A percentile compares a stretch with the other conserved stretches of the same genome.
Evolutionary conservation across 495 filamentous ascomycete species (phyloP).

Genomic region (Rusavskia elegans): DNA sequence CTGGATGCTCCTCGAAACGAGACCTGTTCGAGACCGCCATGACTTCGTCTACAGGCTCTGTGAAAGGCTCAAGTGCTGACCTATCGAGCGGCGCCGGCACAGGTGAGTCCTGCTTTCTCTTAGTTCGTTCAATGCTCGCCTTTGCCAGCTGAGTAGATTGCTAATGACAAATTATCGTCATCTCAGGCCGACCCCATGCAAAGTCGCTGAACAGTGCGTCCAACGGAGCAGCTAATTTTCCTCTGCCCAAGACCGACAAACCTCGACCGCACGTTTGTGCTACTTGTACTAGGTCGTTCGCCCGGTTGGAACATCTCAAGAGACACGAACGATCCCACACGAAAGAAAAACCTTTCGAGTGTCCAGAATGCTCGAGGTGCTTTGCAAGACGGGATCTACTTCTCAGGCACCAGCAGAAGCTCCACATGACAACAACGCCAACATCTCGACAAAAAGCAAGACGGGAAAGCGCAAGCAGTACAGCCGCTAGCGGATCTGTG

Average conservation of each 20-base stretch:
- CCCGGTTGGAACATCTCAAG: slow-evolving; percentile 91
- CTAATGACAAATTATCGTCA: background rate
- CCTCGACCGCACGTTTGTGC: slow-evolving; percentile 87
- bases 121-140: background rate
- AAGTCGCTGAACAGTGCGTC: slow-evolving; percentile 7
- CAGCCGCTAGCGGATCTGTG: slow-evolving; percentile 44
- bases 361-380: slow-evolving; percentile 85
- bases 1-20: background rate
- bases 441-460: slow-evolving; percentile 72
- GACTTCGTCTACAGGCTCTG: background rate
- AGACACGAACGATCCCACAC: slow-evolving; percentile 97
- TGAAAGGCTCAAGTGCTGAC: background rate
- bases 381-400: slow-evolving; percentile 90
- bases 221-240: slow-evolving; percentile 28
- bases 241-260: slow-evolving; percentile 90
- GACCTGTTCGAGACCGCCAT: background rate
- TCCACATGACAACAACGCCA: slow-evolving; percentile 89
- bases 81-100: background rate
- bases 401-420: slow-evolving; percentile 92
- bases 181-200: slow-evolving; percentile 9
- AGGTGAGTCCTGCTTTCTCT: background rate
- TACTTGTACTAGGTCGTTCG: slow-evolving; percentile 87
- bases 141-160: background rate
- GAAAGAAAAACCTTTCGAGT: slow-evolving; percentile 98
- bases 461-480: slow-evolving; percentile 67